Conservation (phyloP, 2,329 filamentous ascomycete genomes). For the Seiridium cupressi region DNA sequence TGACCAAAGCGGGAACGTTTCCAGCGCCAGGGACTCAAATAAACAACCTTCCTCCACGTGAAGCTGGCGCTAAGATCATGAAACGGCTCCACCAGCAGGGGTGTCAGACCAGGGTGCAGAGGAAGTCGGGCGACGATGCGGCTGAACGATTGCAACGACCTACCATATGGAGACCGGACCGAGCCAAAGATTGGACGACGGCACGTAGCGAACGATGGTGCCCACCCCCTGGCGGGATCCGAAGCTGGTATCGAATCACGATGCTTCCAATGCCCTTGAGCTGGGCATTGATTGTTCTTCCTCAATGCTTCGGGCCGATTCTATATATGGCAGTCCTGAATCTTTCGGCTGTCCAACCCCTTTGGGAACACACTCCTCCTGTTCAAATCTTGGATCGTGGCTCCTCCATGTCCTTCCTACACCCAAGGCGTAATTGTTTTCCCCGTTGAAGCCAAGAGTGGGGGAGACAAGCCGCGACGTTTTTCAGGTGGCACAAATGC, state of each 20-base stretch:
- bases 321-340: too few relatives aligned
- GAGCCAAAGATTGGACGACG: neutral
- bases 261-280: neutral
- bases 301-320: too few relatives aligned
- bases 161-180: neutral
- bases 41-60: conserved; percentile 3
- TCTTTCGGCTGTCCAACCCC: too few relatives aligned
- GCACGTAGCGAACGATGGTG: neutral
- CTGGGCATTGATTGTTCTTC: too few relatives aligned
- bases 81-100: conserved; percentile 3
- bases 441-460: too few relatives aligned
- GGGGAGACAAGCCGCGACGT: too few relatives aligned
- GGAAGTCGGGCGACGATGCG: neutral
- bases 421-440: too few relatives aligned
- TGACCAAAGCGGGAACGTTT: neutral
- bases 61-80: neutral
- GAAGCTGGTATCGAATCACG: neutral
- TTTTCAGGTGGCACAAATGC: too few relatives aligned
- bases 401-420: too few relatives aligned
- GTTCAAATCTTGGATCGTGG: too few relatives aligned
- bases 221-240: neutral
- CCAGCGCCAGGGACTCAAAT: conserved; percentile 3
- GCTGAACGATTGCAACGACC: neutral
- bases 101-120: neutral
- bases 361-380: too few relatives aligned